phyloP scores from a whole-genome alignment of 78 protist species.

The Dictyostelium brefeldianum region DNA sequence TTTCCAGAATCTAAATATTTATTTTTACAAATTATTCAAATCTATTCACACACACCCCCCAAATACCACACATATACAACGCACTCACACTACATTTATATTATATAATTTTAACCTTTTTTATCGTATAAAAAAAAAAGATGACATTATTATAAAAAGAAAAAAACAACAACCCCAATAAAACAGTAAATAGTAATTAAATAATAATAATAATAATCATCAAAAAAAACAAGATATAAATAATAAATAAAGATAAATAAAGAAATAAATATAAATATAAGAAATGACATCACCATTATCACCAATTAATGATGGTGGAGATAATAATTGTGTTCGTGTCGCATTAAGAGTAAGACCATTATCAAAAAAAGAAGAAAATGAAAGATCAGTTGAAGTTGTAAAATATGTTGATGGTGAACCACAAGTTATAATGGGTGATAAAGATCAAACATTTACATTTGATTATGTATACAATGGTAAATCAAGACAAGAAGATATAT shows the following conservation, averaged over 20 bases:
- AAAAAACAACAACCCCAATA: not conserved
- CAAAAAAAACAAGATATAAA: not conserved
- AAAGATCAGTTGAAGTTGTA: constrained; percentile 52
- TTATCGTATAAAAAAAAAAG: no score
- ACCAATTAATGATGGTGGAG: not conserved
- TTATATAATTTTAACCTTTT: no score
- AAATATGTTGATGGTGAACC: constrained; percentile 59
- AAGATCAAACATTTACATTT: constrained; percentile 78
- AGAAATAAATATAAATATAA: not conserved
- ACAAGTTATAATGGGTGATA: constrained; percentile 77
- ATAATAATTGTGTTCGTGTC: constrained; percentile 65
- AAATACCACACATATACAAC: no score
- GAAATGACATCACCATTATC: constrained; percentile 20
- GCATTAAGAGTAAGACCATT: constrained; percentile 81
- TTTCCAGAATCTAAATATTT: no score
- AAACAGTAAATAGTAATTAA: not conserved
- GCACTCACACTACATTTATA: no score
- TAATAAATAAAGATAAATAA: not conserved
- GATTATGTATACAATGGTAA: constrained; percentile 68
- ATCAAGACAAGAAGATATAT: constrained; percentile 54
- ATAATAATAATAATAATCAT: not conserved
- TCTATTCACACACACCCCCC: no score
- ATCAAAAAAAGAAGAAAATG: constrained; percentile 61
- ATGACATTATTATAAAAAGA: not conserved
- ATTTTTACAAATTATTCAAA: no score